Percentiles rank a stretch among this genome's conserved stretches.
These are phyloP conservation scores for Aspergillus biplanus DNA, from an alignment of 495 filamentous ascomycete genomes.

Conservation along the genomic window DNA sequence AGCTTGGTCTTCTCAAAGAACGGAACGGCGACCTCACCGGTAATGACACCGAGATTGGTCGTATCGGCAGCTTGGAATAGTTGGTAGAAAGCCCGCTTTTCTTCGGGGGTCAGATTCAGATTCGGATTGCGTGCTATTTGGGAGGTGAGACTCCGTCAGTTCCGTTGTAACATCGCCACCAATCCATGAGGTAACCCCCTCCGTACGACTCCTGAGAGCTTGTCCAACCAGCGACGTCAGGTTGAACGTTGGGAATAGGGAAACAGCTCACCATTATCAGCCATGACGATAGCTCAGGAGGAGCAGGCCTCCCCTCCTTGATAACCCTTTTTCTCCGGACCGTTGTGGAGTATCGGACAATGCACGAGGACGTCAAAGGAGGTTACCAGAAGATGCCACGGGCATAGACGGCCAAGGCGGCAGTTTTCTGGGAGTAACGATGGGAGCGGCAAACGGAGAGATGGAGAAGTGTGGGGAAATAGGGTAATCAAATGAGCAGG, in stretches of 20 bases:
- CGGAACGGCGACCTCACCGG: slow-evolving; percentile 92
- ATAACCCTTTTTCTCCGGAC: slow-evolving; percentile 13
- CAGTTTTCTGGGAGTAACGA: slow-evolving; percentile 20
- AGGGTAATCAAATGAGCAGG: background rate
- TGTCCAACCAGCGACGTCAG: slow-evolving; percentile 10
- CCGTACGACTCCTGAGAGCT: slow-evolving; percentile 35
- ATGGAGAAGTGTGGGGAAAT: slow-evolving; percentile 19
- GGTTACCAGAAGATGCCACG: slow-evolving; percentile 34
- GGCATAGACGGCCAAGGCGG: slow-evolving; percentile 39
- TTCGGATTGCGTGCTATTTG: slow-evolving; percentile 57
- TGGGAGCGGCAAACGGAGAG: slow-evolving; percentile 6
- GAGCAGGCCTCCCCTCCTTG: slow-evolving; percentile 40
- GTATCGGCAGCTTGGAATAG: slow-evolving; percentile 89
- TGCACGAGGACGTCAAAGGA: slow-evolving; percentile 27
- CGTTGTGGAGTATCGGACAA: slow-evolving; percentile 17
- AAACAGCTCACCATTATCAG: slow-evolving; percentile 41
- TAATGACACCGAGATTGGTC: slow-evolving; percentile 89
- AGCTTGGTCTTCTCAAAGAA: slow-evolving; percentile 98
- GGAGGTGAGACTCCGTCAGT: slow-evolving; percentile 30
- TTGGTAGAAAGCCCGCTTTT: slow-evolving; percentile 90
- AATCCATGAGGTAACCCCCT: slow-evolving; percentile 19
- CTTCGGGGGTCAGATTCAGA: slow-evolving; percentile 86
- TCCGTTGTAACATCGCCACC: slow-evolving; percentile 26
- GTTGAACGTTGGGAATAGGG: background rate
- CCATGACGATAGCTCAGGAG: slow-evolving; percentile 42